phyloP scores from a whole-genome alignment of 2,329 filamentous ascomycete genomes.

The Lasiodiplodia theobromae region DNA sequence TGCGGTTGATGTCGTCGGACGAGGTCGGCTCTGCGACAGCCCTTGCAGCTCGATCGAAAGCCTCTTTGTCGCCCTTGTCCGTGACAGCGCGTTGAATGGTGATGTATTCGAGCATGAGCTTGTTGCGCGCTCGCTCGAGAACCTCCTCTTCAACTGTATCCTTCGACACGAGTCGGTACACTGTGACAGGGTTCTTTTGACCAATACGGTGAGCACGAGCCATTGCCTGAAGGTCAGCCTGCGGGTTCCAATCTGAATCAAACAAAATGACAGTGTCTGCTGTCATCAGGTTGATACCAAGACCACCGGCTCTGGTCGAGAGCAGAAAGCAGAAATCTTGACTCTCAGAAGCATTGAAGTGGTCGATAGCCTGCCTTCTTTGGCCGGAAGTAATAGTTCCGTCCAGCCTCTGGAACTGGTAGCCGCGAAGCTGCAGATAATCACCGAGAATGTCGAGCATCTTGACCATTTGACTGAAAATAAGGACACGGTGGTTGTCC shows the following conservation, averaged over 20 bases:
- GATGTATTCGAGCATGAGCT: slow-evolving; percentile 95
- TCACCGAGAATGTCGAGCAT: slow-evolving; percentile 97
- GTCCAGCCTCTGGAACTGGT: slow-evolving; percentile 93
- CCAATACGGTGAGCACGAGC: slow-evolving; percentile 97
- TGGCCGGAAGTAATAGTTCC: slow-evolving; percentile 90
- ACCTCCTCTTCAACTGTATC: slow-evolving; percentile 99
- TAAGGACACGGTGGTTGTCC: slow-evolving; percentile 93
- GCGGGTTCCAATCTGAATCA: slow-evolving; percentile 98
- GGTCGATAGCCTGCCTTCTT: slow-evolving; percentile 92
- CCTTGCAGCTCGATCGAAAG: slow-evolving; percentile 64
- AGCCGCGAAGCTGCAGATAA: slow-evolving; percentile 90
- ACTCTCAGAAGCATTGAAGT: slow-evolving; percentile 97
- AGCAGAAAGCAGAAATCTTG: slow-evolving; percentile 96
- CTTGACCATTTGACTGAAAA: slow-evolving; percentile 99
- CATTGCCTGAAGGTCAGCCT: slow-evolving; percentile 98
- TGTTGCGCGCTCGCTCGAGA: slow-evolving; percentile 93
- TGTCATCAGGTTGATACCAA: slow-evolving; percentile 99
- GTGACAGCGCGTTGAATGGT: slow-evolving; percentile 97
- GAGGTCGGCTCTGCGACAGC: slow-evolving; percentile 89
- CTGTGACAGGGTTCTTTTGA: slow-evolving; percentile 93
- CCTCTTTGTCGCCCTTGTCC: slow-evolving; percentile 86
- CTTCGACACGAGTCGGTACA: slow-evolving; percentile 95
- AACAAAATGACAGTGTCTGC: slow-evolving; percentile 98
- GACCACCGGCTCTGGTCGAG: slow-evolving; percentile 91
- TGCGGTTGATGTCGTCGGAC: slow-evolving; percentile 92